These are phyloP conservation scores for Scleroderma bovista DNA, from an alignment of 768 basidiomycete species.

Conservation along the genomic window DNA sequence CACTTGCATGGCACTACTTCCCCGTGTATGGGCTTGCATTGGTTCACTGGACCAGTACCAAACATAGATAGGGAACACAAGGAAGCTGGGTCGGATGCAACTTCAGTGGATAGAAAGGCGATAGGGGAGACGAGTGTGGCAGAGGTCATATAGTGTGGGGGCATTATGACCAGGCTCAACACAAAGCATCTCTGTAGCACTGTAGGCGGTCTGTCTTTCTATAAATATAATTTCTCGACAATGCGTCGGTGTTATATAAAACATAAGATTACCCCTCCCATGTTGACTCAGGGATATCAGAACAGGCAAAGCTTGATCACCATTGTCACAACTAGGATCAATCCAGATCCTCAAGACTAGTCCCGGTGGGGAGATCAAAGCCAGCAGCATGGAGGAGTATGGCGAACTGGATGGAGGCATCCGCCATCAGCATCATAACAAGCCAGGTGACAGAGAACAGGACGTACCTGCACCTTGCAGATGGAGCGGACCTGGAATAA, in stretches of 20 bases:
- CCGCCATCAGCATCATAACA: too few species aligned
- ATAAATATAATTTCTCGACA: too few species aligned
- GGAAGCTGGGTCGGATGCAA: not conserved
- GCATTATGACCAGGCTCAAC: not conserved
- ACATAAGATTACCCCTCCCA: too few species aligned
- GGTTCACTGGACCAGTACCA: too few species aligned
- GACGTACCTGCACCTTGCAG: too few species aligned
- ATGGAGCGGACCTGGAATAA: constrained; percentile 77
- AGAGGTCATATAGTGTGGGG: not conserved
- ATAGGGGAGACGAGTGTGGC: not conserved
- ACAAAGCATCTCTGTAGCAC: too few species aligned
- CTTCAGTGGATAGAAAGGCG: constrained; percentile 4
- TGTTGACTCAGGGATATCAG: too few species aligned
- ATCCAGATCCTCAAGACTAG: not conserved
- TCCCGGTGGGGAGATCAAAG: constrained; percentile 18
- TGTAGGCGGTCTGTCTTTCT: too few species aligned
- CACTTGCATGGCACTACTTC: constrained; percentile 61
- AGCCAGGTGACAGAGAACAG: too few species aligned
- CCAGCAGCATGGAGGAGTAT: constrained; percentile 74
- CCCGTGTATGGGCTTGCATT: constrained; percentile 63
- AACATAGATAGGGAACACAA: constrained; percentile 18
- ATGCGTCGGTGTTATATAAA: too few species aligned
- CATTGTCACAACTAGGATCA: not conserved
- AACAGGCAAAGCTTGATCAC: too few species aligned
- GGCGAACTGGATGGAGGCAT: too few species aligned